Conservation (phyloP, 1,139 yeast genomes). For the Blastobotrys serpentis region DNA sequence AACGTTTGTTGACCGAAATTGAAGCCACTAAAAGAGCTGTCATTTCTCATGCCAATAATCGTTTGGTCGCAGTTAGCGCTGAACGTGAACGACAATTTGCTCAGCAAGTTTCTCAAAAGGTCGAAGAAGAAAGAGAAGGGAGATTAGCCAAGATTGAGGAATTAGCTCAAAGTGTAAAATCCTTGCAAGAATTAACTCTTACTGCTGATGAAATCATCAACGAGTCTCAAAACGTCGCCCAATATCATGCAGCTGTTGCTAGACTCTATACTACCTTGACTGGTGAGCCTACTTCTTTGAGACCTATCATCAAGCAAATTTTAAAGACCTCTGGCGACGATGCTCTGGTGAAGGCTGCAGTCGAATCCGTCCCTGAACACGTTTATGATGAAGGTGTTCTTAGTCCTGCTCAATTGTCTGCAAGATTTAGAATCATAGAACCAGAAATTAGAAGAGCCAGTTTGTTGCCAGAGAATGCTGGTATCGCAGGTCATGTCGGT, state of each 20-base stretch:
- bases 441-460: constrained; percentile 91
- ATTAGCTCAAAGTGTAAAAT: constrained; percentile 55
- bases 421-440: constrained; percentile 72
- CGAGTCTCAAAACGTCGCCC: constrained; percentile 55
- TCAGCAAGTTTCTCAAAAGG: constrained; percentile 56
- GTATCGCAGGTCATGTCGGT: constrained; percentile 85
- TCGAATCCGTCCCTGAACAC: constrained; percentile 48
- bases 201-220: constrained; percentile 58
- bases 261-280: constrained; percentile 52
- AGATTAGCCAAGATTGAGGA: constrained; percentile 69
- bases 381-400: constrained; percentile 58
- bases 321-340: constrained; percentile 48
- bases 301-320: constrained; percentile 39
- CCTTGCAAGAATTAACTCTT: constrained; percentile 58
- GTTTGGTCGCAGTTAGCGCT: constrained; percentile 66
- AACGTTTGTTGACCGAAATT: constrained; percentile 62
- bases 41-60: constrained; percentile 73
- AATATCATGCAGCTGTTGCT: constrained; percentile 56
- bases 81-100: constrained; percentile 74
- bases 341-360: constrained; percentile 47
- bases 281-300: constrained; percentile 40
- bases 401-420: constrained; percentile 48
- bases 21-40: constrained; percentile 68
- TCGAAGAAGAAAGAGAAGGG: constrained; percentile 80
- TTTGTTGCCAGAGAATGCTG: constrained; percentile 90